Evolutionary conservation across 2,329 filamentous ascomycete species (phyloP).

Genomic region (Fusarium cyanostomum): DNA sequence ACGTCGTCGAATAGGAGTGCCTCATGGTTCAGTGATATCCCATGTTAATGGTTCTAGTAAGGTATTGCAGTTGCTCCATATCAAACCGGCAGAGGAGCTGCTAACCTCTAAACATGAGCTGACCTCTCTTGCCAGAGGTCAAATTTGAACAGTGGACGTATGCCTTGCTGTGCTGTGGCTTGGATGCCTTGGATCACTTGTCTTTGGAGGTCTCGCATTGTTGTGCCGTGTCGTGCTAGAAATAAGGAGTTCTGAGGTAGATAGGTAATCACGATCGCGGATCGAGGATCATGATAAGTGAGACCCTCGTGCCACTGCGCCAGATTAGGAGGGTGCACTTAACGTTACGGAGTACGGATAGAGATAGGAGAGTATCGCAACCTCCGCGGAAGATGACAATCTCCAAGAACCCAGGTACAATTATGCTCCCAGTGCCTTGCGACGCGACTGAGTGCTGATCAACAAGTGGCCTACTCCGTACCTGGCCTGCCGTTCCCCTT

Average conservation of each 20-base stretch:
- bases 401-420: background rate
- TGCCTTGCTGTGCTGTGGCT: constrained; percentile 26
- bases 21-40: too few relatives aligned
- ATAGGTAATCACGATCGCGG: background rate
- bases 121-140: background rate
- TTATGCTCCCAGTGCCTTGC: background rate
- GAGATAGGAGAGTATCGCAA: background rate
- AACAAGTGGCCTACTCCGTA: background rate
- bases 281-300: background rate
- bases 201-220: constrained; percentile 6
- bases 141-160: background rate
- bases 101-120: background rate
- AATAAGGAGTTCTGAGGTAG: constrained; percentile 1
- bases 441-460: background rate
- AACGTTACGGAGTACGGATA: background rate
- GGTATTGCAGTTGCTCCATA: too few relatives aligned
- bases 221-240: constrained; percentile 6
- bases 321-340: background rate
- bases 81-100: background rate
- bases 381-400: background rate
- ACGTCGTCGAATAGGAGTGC: background rate
- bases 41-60: too few relatives aligned
- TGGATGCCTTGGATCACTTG: background rate
- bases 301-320: background rate
- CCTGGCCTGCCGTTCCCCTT: constrained; percentile 31